phyloP scores from a whole-genome alignment of 2,329 filamentous ascomycete genomes.

The Colletotrichum agaves region DNA sequence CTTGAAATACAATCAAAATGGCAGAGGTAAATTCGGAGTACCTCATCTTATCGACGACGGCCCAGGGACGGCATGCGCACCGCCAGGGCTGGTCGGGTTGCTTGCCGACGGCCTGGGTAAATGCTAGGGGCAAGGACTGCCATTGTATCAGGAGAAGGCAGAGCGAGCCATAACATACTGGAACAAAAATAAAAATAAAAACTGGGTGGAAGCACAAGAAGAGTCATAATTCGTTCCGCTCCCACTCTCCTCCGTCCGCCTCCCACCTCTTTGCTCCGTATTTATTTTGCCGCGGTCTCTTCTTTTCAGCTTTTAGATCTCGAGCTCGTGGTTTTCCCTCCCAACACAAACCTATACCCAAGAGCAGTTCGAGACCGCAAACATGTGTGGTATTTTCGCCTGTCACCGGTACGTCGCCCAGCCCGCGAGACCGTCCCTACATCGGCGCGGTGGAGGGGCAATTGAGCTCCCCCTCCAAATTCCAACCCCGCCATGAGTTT shows the following conservation, averaged over 20 bases:
- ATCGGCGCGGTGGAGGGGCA: conserved; percentile 50
- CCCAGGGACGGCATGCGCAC: neutral
- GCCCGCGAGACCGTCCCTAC: conserved; percentile 30
- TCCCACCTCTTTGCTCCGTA: conserved; percentile 33
- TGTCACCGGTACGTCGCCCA: conserved; percentile 80
- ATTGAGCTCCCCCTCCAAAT: conserved; percentile 41
- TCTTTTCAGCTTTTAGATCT: conserved; percentile 21
- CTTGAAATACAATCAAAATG: neutral
- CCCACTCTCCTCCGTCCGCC: conserved; percentile 20
- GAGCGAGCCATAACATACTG: conserved; percentile 11
- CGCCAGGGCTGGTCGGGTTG: conserved; percentile 24
- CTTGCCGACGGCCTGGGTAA: conserved; percentile 3
- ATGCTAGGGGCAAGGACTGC: conserved; percentile 24
- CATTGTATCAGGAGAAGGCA: conserved; percentile 32
- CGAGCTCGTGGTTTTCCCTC: conserved; percentile 15
- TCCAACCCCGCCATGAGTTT: conserved; percentile 46
- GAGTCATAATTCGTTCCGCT: conserved; percentile 35
- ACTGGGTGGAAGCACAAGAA: conserved; percentile 34
- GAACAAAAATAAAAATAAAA: conserved; percentile 28
- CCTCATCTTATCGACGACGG: conserved; percentile 16
- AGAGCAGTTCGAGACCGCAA: conserved; percentile 51
- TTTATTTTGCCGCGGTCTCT: conserved; percentile 30
- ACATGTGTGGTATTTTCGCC: conserved; percentile 97
- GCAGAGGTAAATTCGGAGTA: neutral
- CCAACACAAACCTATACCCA: conserved; percentile 15